Evolutionary conservation across 108 stramenopile genomes (phyloP).

Genomic region (Poteriospumella lacustris): DNA sequence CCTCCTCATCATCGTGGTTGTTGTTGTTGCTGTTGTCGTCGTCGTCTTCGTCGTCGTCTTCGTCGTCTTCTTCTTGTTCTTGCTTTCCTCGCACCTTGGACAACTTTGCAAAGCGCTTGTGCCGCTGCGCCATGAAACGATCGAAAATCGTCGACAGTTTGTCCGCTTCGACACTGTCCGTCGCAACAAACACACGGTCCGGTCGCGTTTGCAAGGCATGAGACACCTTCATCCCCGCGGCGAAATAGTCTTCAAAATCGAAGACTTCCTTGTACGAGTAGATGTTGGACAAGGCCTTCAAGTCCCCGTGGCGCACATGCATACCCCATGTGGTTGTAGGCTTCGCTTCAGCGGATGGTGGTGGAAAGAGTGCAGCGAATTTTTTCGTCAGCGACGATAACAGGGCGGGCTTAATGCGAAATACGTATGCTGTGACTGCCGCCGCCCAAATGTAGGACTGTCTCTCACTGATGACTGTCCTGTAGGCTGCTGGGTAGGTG

Average conservation of each 20-base stretch:
- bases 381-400: background rate
- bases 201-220: background rate
- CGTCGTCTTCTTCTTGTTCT: no score
- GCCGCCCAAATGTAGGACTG: slow-evolving; percentile 2
- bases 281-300: slow-evolving; percentile 7
- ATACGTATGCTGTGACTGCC: slow-evolving; percentile 10
- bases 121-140: background rate
- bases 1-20: slow-evolving; percentile 4
- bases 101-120: no score
- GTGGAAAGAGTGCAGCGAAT: no score
- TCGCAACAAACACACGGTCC: slow-evolving; percentile 1
- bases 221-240: background rate
- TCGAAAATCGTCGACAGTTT: background rate
- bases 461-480: background rate
- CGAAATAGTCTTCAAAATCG: slow-evolving; percentile 28
- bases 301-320: slow-evolving; percentile 17
- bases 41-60: background rate
- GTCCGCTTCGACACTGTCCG: slow-evolving; percentile 17
- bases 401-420: slow-evolving; percentile 6
- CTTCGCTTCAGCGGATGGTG: no score
- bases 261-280: slow-evolving; percentile 24
- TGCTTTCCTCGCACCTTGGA: no score
- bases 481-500: background rate
- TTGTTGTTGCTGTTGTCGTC: background rate
- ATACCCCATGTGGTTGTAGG: no score